These are phyloP conservation scores for Ambrosia hybrid DNA, from an alignment of 140 eudicot species.

Conservation along the genomic window DNA sequence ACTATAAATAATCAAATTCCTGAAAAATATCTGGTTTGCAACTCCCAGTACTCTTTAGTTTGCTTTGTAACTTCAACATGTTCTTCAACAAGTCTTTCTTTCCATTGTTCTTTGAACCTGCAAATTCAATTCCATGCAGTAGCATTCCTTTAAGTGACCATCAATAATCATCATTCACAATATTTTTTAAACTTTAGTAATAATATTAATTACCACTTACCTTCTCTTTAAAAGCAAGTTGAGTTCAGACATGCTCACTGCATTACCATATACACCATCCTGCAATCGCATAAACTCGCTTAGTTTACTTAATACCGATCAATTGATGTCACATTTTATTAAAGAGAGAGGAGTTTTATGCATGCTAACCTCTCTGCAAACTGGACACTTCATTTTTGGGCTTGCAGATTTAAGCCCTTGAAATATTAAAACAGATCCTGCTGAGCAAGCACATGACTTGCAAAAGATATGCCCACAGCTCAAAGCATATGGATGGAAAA, in stretches of 20 bases:
- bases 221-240: constrained; percentile 24
- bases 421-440: constrained; percentile 52
- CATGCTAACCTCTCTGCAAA: constrained; percentile 60
- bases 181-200: background rate
- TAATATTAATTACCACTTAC: constrained; percentile 26
- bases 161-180: background rate
- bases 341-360: background rate
- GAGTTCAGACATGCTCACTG: constrained; percentile 47
- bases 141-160: background rate
- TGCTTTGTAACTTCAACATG: constrained; percentile 52
- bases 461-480: constrained; percentile 68
- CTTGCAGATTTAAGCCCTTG: constrained; percentile 56
- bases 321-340: background rate
- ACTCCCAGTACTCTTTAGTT: constrained; percentile 50
- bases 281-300: constrained; percentile 21
- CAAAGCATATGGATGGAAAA: constrained; percentile 59
- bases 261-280: constrained; percentile 55
- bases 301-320: no score
- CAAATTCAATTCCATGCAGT: constrained; percentile 9
- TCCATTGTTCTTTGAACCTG: constrained; percentile 60
- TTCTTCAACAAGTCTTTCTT: constrained; percentile 44
- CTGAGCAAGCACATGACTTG: constrained; percentile 63
- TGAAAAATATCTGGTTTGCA: constrained; percentile 40
- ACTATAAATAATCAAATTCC: constrained; percentile 21
- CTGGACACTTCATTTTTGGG: constrained; percentile 51